Percentiles rank a stretch among this genome's conserved stretches.
phyloP scores from a whole-genome alignment of 2,329 filamentous ascomycete genomes.

The Colletotrichum australisinense region DNA sequence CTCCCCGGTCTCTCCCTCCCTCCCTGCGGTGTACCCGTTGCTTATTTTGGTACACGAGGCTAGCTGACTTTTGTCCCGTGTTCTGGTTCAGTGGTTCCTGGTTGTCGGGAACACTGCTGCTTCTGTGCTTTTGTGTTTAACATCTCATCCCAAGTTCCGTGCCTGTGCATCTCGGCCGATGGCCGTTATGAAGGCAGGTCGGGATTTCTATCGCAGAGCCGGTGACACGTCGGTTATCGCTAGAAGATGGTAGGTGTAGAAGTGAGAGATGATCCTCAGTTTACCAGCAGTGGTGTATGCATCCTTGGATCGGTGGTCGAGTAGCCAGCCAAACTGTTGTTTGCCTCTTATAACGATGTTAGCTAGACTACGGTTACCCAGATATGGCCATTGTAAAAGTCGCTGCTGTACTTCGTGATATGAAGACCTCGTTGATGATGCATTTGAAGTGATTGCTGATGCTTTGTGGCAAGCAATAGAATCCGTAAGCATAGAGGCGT shows the following conservation, averaged over 20 bases:
- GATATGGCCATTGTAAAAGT: no score
- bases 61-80: background rate
- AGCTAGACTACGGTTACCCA: no score
- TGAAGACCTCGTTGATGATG: no score
- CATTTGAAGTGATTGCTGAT: no score
- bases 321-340: no score
- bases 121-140: background rate
- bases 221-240: background rate
- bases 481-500: no score
- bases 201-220: background rate
- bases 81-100: background rate
- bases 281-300: no score
- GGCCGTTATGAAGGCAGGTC: background rate
- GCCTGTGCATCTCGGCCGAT: background rate
- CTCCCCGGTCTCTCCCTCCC: background rate
- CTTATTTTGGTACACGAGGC: background rate
- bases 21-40: background rate
- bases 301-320: background rate
- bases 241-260: background rate
- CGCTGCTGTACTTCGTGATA: no score
- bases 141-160: background rate
- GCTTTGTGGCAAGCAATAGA: no score
- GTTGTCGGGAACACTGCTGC: background rate
- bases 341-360: no score
- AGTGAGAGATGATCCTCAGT: background rate